Evolutionary conservation across 1,284 basidiomycete genomes (phyloP).

Genomic region (Sporisorium reilianum): DNA sequence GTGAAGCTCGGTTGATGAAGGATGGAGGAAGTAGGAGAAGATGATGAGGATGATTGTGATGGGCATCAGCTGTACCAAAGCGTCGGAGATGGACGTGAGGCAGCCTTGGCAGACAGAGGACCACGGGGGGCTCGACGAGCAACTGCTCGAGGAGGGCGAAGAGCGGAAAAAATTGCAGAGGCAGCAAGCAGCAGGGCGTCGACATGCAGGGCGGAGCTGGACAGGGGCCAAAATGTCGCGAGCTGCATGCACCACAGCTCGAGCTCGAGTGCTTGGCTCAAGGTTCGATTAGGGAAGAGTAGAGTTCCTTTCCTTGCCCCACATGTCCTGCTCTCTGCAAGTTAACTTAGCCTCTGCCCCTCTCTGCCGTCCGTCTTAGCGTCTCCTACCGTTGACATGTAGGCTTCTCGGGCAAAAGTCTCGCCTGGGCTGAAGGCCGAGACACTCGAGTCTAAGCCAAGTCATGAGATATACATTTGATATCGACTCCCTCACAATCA

Average conservation of each 20-base stretch:
- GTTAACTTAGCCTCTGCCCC: background rate
- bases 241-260: constrained; percentile 31
- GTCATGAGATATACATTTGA: background rate
- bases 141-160: background rate
- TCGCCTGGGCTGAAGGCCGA: background rate
- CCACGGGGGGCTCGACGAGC: background rate
- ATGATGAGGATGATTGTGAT: background rate
- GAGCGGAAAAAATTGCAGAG: constrained; percentile 2
- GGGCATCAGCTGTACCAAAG: background rate
- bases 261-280: constrained; percentile 15
- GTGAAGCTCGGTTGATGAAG: background rate
- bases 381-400: background rate
- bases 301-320: background rate
- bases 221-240: constrained; percentile 52
- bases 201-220: constrained; percentile 34
- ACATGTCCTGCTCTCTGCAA: constrained; percentile 1
- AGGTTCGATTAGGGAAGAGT: background rate
- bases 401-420: background rate
- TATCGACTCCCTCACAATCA: background rate
- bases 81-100: background rate
- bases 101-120: background rate
- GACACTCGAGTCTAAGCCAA: background rate
- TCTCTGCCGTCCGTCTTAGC: background rate
- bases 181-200: constrained; percentile 12
- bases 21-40: background rate